Base-by-base conservation (phyloP, 2,329 filamentous ascomycete species). In the Furcasterigmium sp. region DNA sequence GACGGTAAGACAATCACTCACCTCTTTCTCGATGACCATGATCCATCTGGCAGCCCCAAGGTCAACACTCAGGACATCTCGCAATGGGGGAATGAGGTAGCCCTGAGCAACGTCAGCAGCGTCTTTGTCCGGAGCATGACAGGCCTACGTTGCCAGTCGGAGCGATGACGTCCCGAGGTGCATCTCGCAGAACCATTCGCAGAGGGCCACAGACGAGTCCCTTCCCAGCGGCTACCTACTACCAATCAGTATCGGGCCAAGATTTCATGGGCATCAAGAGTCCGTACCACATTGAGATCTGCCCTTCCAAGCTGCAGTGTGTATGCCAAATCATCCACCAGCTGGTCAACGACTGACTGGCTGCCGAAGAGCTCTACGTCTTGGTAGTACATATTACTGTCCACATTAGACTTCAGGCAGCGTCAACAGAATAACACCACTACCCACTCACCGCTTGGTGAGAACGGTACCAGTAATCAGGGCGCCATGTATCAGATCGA, bases 1-100 rank as follows among this genome's bases (percentile, higher is more conserved):
- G 25, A 8, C 20, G 8, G n/a, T 3, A 9, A 9, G n/a, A 7
- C 9, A 3, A 11, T 4, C 15, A 44, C 60, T 45, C 51, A 80
- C 85, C 69, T 93, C 87, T 63, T 93, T 91, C 57, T 93, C 87
- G 41, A 91, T 75, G 0, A 91, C 75, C 0, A 91, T 64, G 35
- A 91, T 66, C 85, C 84, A 90, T 42, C 67, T 66, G 2, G 75
- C 62, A 1, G 54, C 46, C 1, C 59, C 57, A n/a, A 83, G 59
- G 30, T 79, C 61, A 2, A 87, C 52, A 3, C 56, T 56, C 1
- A 70, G 62, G 11, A 83, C 67, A 0, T 73, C 69, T 39, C 64
- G 66, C 3, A 71, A 51, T 7, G 66, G 65, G 0, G 85, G 85
- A 8, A 91, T 68, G 0, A 84, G 63, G 5, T 75, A 64, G 2